A percentile compares a stretch with the other conserved stretches of the same genome.
Conservation (phyloP, 306 rosid species). For the Gastrolobium villosum region DNA sequence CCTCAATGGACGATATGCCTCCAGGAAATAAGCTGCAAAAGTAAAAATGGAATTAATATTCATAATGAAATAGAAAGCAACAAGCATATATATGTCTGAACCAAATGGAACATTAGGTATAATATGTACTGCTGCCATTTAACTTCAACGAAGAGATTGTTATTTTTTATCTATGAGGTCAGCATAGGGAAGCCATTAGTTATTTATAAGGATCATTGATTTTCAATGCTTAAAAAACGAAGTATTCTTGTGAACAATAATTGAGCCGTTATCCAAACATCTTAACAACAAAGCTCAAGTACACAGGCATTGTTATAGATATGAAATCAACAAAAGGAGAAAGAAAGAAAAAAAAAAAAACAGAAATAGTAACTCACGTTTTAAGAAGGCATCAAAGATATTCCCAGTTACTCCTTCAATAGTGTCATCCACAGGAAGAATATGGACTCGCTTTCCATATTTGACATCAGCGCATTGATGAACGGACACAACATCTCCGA, state of each 20-base stretch:
- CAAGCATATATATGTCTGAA: neutral
- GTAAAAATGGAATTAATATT: slow-evolving; percentile 8
- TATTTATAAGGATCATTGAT: neutral
- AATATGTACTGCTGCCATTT: neutral
- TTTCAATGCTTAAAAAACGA: neutral
- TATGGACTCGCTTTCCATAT: slow-evolving; percentile 91
- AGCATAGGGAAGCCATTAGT: neutral
- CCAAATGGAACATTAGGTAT: neutral
- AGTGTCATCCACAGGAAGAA: slow-evolving; percentile 94
- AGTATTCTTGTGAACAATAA: neutral
- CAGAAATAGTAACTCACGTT: slow-evolving; percentile 68
- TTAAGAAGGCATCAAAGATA: slow-evolving; percentile 86
- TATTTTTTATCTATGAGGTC: neutral
- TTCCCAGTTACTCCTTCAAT: slow-evolving; percentile 94
- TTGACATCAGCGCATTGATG: slow-evolving; percentile 95
- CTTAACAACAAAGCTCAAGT: neutral
- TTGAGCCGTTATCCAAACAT: neutral
- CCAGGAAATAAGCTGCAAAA: slow-evolving; percentile 88
- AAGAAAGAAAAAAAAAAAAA: slow-evolving; percentile 1
- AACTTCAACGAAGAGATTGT: neutral
- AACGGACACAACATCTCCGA: slow-evolving; percentile 95
- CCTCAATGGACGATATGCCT: slow-evolving; percentile 94
- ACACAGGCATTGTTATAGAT: neutral
- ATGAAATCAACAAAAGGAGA: neutral
- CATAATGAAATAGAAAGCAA: neutral